Evolutionary conservation across 345 rosid genomes (phyloP).

Genomic region (Erysimum cheiranthoides): DNA sequence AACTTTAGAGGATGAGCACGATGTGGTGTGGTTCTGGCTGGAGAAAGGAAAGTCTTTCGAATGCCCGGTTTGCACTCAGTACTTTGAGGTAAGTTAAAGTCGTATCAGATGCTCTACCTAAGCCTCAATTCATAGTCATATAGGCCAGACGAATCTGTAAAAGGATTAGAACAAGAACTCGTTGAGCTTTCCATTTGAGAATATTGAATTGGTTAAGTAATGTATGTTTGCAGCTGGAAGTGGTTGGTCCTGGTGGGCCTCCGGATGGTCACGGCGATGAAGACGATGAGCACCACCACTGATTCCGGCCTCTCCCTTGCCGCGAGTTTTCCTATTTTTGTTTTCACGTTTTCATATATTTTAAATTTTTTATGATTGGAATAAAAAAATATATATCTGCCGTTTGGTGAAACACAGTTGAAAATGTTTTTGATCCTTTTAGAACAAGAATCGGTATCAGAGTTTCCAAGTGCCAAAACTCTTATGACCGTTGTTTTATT

Average conservation of each 20-base stretch:
- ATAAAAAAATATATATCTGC: neutral
- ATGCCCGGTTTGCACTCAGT: constrained; percentile 87
- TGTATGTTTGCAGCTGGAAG: constrained; percentile 65
- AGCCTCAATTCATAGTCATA: neutral
- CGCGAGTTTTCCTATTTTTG: constrained; percentile 24
- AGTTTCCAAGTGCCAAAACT: constrained; percentile 35
- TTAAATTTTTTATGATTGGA: constrained; percentile 15
- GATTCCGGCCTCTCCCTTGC: constrained; percentile 40
- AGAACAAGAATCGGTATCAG: constrained; percentile 26
- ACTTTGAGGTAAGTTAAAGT: constrained; percentile 66
- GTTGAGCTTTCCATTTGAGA: neutral
- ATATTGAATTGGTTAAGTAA: neutral
- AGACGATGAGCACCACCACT: constrained; percentile 57
- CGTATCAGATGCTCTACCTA: neutral
- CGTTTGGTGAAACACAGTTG: constrained; percentile 33
- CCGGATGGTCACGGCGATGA: constrained; percentile 81
- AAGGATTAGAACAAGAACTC: constrained; percentile 11
- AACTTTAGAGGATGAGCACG: constrained; percentile 87
- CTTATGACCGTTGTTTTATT: constrained; percentile 35
- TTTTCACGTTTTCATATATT: neutral
- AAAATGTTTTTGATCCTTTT: constrained; percentile 30
- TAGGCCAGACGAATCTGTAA: neutral
- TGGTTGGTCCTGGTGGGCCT: constrained; percentile 89
- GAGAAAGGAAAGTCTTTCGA: constrained; percentile 83
- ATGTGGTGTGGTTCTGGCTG: constrained; percentile 98